These are phyloP conservation scores for Hordeum pubiflorum DNA, from an alignment of 202 grass and related monocot genomes.

Conservation along the genomic window DNA sequence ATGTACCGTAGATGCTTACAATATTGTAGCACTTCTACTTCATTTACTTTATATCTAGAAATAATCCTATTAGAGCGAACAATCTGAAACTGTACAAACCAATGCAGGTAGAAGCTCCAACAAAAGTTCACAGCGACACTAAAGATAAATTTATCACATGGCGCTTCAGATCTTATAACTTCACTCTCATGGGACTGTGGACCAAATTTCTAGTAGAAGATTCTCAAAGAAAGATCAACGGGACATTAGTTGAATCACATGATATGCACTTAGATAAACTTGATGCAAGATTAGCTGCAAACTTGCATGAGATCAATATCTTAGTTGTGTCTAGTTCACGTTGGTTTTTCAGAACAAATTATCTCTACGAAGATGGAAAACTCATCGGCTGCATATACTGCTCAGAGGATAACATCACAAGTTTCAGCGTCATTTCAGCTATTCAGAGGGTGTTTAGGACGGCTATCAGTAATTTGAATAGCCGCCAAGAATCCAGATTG, in stretches of 20 bases:
- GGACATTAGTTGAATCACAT: conserved; percentile 39
- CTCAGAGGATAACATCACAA: conserved; percentile 44
- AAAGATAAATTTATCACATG: conserved; percentile 45
- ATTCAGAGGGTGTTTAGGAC: conserved; percentile 39
- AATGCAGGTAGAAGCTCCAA: conserved; percentile 56
- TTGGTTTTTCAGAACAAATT: conserved; percentile 62
- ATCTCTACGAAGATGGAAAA: conserved; percentile 50
- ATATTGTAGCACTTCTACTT: not conserved
- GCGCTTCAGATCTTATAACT: conserved; percentile 58
- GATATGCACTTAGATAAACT: conserved; percentile 73
- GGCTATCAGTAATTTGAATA: conserved; percentile 37
- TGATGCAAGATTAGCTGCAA: conserved; percentile 43
- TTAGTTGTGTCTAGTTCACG: conserved; percentile 52
- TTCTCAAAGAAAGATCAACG: conserved; percentile 44
- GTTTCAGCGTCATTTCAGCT: conserved; percentile 32
- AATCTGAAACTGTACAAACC: conserved; percentile 5
- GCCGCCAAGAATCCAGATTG: conserved; percentile 31
- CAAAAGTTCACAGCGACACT: conserved; percentile 34
- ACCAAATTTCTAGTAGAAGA: conserved; percentile 57
- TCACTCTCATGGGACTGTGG: conserved; percentile 74
- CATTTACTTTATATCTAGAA: not conserved
- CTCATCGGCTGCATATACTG: conserved; percentile 64
- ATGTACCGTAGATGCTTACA: not conserved
- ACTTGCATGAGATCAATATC: conserved; percentile 42
- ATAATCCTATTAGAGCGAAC: not conserved